Percentiles rank a stretch among this genome's conserved stretches.
phyloP scores from a whole-genome alignment of 2,329 filamentous ascomycete species.

The Aspergillus tanneri region DNA sequence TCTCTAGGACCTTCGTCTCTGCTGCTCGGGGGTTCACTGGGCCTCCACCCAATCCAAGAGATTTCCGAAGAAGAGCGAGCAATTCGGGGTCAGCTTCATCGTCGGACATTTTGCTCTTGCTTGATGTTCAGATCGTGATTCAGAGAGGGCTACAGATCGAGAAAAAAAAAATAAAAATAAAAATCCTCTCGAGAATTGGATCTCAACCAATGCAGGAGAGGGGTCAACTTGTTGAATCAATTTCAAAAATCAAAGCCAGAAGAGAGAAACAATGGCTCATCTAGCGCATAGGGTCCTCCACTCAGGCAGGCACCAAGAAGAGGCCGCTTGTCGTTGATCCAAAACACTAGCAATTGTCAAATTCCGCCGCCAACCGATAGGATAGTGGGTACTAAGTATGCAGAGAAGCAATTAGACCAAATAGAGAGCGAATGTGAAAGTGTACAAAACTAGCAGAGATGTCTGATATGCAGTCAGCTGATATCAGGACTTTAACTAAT shows the following conservation, averaged over 20 bases:
- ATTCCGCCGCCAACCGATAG: not conserved
- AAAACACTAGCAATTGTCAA: slow-evolving; percentile 6
- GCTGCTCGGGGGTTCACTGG: slow-evolving; percentile 56
- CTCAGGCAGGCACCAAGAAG: slow-evolving; percentile 12
- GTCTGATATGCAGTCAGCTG: too few species aligned
- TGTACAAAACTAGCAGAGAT: too few species aligned
- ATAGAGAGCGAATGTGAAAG: too few species aligned
- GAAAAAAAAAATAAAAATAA: not conserved
- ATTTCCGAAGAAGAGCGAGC: slow-evolving; percentile 78
- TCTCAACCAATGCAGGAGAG: not conserved
- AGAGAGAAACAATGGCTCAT: slow-evolving; percentile 4
- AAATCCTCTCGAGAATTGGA: not conserved
- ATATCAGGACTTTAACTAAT: too few species aligned
- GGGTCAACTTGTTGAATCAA: not conserved
- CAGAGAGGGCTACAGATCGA: too few species aligned
- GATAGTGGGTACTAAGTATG: not conserved
- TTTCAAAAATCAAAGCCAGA: not conserved
- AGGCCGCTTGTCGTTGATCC: slow-evolving; percentile 17
- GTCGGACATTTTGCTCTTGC: slow-evolving; percentile 68
- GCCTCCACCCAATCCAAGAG: slow-evolving; percentile 64
- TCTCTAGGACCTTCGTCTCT: slow-evolving; percentile 78
- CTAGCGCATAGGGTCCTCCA: slow-evolving; percentile 9
- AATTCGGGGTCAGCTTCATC: slow-evolving; percentile 89
- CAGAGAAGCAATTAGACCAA: too few species aligned
- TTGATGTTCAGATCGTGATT: not conserved